Evolutionary conservation across 1,284 basidiomycete species (phyloP), one percentile per base, ranked within the genome.

Genomic region (Baeospora myosura): DNA sequence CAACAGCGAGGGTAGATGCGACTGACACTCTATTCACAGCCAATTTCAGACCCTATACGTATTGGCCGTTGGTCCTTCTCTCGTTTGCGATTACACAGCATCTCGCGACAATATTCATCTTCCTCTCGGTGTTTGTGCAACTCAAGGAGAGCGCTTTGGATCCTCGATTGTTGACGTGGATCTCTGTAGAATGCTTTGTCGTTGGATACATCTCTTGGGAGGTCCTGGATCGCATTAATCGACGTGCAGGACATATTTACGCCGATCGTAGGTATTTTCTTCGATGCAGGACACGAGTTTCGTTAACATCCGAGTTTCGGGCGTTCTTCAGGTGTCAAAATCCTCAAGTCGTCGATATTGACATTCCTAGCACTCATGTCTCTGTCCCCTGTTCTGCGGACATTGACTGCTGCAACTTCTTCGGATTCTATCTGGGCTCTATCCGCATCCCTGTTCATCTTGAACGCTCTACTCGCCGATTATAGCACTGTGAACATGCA

Each of bases 361-460:
- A 85, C 95, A 43, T 88, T 93, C 52, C 73, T 98, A 4, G 78
- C 90, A 2, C 72, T 98, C 42, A 78, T 95, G 62, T 83, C 93
- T 4, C 72, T 98, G 32, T 86, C 93, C 0, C 96, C 96, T 1
- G 87, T 98, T 3, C 67, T 98, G 43, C 78, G 87, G 49, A 97
- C 94, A 1, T 66, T 98, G 51, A 96, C 92, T 8, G 88, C 90
- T 30, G 89, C 94, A 5, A 98, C 94, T 0, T 97, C 95, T 14
- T 88, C 85, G 10, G 96, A 98, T 60, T 93, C 91, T 20, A 96
- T 98, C 51, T 98, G 93, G 92, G 94, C 94, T 5, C 65, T 98
- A 34, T 79, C 72, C 31, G 70, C 70, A 20, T 52, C 62, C 24
- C 59, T 75, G 14, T 72, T 73, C 48, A 51, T 61, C 32, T 50